These are phyloP conservation scores for Pythium utonaiense DNA, from an alignment of 352 stramenopile species.

Conservation along the genomic window DNA sequence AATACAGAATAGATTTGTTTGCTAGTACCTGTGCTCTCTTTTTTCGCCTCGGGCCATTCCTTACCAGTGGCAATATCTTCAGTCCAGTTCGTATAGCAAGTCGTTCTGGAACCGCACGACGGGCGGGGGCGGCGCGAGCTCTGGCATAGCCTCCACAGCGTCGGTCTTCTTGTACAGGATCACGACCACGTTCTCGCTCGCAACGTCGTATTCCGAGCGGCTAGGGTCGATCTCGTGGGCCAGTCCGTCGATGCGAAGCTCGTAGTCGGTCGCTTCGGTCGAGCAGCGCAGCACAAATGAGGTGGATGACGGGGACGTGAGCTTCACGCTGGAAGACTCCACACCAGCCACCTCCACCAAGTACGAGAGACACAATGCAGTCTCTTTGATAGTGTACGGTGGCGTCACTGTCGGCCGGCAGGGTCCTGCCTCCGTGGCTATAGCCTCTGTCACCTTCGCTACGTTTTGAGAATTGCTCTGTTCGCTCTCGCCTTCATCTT, in stretches of 20 bases:
- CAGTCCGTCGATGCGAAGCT: conserved; percentile 33
- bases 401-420: too few relatives aligned
- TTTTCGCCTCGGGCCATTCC: too few relatives aligned
- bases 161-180: conserved; percentile 44
- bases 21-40: too few relatives aligned
- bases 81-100: conserved; percentile 69
- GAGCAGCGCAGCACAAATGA: conserved; percentile 38
- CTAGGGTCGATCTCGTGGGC: conserved; percentile 28
- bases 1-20: conserved; percentile 37
- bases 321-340: conserved; percentile 33
- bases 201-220: conserved; percentile 43
- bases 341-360: conserved; percentile 41
- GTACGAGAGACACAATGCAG: conserved; percentile 43
- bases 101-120: conserved; percentile 67
- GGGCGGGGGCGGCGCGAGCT: conserved; percentile 5
- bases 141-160: background rate
- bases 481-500: conserved; percentile 18
- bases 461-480: background rate
- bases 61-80: background rate
- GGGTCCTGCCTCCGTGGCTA: too few relatives aligned
- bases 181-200: conserved; percentile 71
- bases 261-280: conserved; percentile 17
- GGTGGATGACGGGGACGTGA: conserved; percentile 32
- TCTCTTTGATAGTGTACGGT: conserved; percentile 42
- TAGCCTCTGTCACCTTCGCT: too few relatives aligned